Conservation (phyloP, 257 asterid genomes). For the Capsicum pubescens region DNA sequence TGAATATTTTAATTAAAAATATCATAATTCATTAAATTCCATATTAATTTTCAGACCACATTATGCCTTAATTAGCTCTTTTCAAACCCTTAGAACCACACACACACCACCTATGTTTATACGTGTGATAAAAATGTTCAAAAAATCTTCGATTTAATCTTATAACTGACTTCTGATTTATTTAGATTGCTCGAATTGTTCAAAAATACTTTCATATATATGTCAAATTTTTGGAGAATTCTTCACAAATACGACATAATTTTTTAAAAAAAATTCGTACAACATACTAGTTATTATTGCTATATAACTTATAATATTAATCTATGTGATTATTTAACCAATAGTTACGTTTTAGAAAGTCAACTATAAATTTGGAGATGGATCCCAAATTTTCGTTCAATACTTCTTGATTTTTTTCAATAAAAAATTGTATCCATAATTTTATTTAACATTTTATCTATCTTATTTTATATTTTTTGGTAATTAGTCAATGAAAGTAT, state of each 20-base stretch:
- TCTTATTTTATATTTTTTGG: neutral
- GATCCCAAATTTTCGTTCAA: neutral
- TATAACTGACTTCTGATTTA: neutral
- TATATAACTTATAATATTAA: slow-evolving; percentile 6
- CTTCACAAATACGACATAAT: too few relatives aligned
- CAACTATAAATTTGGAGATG: neutral
- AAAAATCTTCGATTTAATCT: neutral
- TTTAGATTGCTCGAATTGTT: neutral
- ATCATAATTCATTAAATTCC: neutral
- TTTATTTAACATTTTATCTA: neutral
- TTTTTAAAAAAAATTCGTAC: too few relatives aligned
- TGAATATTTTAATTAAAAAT: neutral
- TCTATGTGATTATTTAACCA: neutral
- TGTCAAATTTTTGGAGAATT: too few relatives aligned
- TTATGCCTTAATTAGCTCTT: neutral
- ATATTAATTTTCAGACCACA: neutral
- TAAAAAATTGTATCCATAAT: neutral
- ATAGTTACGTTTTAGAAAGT: neutral
- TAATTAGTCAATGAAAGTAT: neutral
- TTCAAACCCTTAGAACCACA: neutral
- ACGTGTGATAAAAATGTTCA: neutral
- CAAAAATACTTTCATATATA: too few relatives aligned
- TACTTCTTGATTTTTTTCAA: neutral
- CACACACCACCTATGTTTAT: too few relatives aligned
- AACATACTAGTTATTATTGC: neutral